Conservation (phyloP, 108 stramenopile species). For the Skeletonema grethae region DNA sequence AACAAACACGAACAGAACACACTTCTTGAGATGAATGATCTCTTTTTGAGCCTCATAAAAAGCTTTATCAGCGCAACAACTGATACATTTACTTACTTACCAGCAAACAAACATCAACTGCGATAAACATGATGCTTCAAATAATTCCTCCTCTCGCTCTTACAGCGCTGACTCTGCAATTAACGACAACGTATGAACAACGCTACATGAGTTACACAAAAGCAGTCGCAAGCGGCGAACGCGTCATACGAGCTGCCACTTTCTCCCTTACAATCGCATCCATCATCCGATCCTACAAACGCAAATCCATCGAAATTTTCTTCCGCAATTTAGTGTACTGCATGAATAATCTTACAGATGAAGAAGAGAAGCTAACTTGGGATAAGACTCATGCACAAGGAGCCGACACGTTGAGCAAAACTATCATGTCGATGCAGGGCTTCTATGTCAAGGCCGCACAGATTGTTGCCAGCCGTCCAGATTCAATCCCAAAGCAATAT, state of each 20-base stretch:
- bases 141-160: neutral
- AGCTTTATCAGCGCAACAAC: too few relatives aligned
- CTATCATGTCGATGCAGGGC: constrained; percentile 54
- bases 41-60: neutral
- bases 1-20: too few relatives aligned
- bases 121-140: too few relatives aligned
- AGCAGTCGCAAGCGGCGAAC: neutral
- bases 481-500: constrained; percentile 12
- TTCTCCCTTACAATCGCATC: neutral
- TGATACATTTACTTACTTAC: neutral
- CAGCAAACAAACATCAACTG: too few relatives aligned
- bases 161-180: neutral
- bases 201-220: neutral
- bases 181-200: neutral
- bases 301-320: neutral
- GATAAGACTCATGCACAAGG: constrained; percentile 10
- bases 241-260: neutral
- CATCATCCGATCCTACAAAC: neutral
- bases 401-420: constrained; percentile 25
- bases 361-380: neutral
- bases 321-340: neutral
- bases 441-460: constrained; percentile 65
- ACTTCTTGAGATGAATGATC: too few relatives aligned
- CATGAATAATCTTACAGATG: neutral
- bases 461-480: constrained; percentile 45